These are phyloP conservation scores for Escovopsis sp. DNA, from an alignment of 2,329 filamentous ascomycete genomes.

Conservation along the genomic window DNA sequence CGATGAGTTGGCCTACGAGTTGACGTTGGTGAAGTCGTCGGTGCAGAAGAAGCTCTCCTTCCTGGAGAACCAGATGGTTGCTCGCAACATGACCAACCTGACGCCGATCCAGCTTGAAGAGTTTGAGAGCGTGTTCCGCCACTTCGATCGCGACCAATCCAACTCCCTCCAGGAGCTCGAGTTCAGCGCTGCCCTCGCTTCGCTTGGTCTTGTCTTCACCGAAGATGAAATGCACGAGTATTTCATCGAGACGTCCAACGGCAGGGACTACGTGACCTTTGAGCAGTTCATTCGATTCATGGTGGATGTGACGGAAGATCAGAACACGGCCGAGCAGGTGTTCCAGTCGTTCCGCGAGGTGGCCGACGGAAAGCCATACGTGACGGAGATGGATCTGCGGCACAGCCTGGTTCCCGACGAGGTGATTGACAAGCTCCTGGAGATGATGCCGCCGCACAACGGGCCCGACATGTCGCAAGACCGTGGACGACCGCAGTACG, in stretches of 20 bases:
- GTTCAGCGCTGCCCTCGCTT: slow-evolving; percentile 91
- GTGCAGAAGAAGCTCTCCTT: slow-evolving; percentile 95
- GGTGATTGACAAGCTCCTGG: slow-evolving; percentile 81
- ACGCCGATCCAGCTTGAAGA: slow-evolving; percentile 97
- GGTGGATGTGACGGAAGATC: slow-evolving; percentile 97
- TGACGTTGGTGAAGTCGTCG: slow-evolving; percentile 77
- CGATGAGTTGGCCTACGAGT: slow-evolving; percentile 88
- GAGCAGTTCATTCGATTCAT: slow-evolving; percentile 99
- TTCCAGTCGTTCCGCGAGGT: slow-evolving; percentile 97
- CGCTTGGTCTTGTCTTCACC: slow-evolving; percentile 85
- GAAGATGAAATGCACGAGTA: slow-evolving; percentile 97
- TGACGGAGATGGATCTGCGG: slow-evolving; percentile 91
- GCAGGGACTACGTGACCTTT: slow-evolving; percentile 71
- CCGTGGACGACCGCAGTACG: slow-evolving; percentile 71
- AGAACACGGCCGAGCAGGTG: slow-evolving; percentile 96
- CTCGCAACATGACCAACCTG: slow-evolving; percentile 95
- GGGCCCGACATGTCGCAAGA: slow-evolving; percentile 82
- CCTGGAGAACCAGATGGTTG: slow-evolving; percentile 96
- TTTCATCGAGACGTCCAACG: slow-evolving; percentile 75
- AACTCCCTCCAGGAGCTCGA: slow-evolving; percentile 88
- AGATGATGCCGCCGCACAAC: slow-evolving; percentile 71
- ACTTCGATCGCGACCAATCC: slow-evolving; percentile 87
- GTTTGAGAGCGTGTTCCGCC: slow-evolving; percentile 94
- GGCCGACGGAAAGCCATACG: slow-evolving; percentile 95
- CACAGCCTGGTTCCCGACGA: slow-evolving; percentile 94